Evolutionary conservation across 768 basidiomycete species (phyloP).

Genomic region (Mycena kentingensis): DNA sequence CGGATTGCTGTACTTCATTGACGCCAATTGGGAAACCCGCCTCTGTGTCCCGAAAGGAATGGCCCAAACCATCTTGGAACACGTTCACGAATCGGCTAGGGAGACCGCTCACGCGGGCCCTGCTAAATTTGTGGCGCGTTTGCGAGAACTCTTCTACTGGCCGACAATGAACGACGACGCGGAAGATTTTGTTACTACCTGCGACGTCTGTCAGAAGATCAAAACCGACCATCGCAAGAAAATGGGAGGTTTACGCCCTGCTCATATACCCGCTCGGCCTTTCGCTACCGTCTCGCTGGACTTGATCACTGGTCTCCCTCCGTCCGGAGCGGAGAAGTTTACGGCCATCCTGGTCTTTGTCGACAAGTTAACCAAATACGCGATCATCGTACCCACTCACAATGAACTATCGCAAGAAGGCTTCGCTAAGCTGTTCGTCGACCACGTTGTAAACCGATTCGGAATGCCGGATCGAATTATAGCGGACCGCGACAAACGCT

Average conservation of each 20-base stretch:
- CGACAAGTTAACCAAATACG: conserved; percentile 35
- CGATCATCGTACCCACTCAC: conserved; percentile 33
- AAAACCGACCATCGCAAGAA: conserved; percentile 4
- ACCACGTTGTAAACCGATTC: no score
- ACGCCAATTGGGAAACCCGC: conserved; percentile 3
- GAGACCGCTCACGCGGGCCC: conserved; percentile 5
- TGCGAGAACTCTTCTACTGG: conserved; percentile 6
- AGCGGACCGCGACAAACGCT: conserved; percentile 11
- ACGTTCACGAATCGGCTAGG: conserved; percentile 1
- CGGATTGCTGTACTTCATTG: conserved; percentile 12
- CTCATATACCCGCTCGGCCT: not conserved
- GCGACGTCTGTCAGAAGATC: conserved; percentile 10
- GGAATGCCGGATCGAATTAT: no score
- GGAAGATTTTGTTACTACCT: not conserved
- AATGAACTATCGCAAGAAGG: conserved; percentile 6
- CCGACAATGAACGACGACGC: not conserved
- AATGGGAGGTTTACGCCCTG: conserved; percentile 1
- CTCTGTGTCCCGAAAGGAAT: conserved; percentile 17
- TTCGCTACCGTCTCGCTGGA: conserved; percentile 8
- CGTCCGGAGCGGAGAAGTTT: conserved; percentile 23
- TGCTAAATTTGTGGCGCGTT: not conserved
- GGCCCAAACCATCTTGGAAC: conserved; percentile 6
- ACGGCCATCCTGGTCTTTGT: conserved; percentile 28
- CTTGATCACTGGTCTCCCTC: conserved; percentile 2
- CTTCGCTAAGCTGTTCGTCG: conserved; percentile 7